Base-by-base conservation (phyloP, 257 asterid species). In the Cordia subcordata region DNA sequence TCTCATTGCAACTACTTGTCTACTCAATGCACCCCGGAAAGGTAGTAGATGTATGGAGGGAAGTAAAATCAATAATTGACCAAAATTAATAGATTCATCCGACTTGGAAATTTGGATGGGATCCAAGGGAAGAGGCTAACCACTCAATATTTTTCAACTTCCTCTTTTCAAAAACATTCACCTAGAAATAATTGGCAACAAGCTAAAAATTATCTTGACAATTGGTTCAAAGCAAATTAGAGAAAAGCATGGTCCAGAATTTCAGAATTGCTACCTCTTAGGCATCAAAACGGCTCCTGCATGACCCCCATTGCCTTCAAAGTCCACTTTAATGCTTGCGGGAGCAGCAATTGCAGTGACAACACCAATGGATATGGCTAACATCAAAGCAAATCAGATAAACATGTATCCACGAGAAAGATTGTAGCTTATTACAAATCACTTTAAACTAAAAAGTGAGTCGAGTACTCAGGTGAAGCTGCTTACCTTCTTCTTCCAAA, bases 291-390 rank as follows among this genome's bases (percentile, higher is more conserved):
- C 94, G 67, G 97, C 99, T 60, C 99, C 99, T 20, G 99, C 99
- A 77, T 92, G 99, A 18, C 99, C 99, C 37, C 97, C 99, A 47
- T 77, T 88, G 67, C 97, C 97, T 76, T 88, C 96, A 55, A 86
- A 92, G 27, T 83, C 93, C 57, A 92, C 94, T 70, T 84, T 84
- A 68, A 92, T 82, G 79, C 99, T 92, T 16, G 99, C 99, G 1
- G 97, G 99, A 73, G 99, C 96, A 47, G 99, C 99, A 68, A 92
- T 88, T 21, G 96, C 99, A 39, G 96, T 92, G 63, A 92, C 99
- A 63, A 88, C 79, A 27, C 97, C 97, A 20, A 92, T 86, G 23
- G 88, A 69, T 57, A 52, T 74, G n/a, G 53, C 97, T 92, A 58
- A 17, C 70, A 58, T 11, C 19, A 71, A 51, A 63, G 5, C 1